These are phyloP conservation scores for Starmerella vaccinii DNA, from an alignment of 805 yeast genomes.

Conservation along the genomic window DNA sequence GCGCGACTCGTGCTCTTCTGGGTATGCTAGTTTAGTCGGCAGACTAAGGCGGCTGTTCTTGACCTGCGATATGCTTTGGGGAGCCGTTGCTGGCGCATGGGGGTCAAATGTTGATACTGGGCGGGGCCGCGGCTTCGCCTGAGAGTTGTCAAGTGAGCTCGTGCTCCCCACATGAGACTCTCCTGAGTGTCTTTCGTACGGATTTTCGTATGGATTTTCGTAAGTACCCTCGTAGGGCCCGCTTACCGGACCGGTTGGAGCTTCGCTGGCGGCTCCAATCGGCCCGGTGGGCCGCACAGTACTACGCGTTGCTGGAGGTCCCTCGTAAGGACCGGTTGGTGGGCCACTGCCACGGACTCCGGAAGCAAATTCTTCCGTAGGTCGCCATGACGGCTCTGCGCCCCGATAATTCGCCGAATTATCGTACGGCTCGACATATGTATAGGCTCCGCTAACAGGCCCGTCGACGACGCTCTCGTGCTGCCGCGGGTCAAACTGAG, in stretches of 20 bases:
- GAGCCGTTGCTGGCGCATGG: background rate
- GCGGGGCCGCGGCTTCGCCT: background rate
- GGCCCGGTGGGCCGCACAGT: background rate
- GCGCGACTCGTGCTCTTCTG: background rate
- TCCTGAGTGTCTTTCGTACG: background rate
- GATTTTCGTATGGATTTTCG: background rate
- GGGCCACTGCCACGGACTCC: background rate
- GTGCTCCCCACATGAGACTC: background rate
- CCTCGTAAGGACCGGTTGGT: background rate
- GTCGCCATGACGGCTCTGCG: background rate
- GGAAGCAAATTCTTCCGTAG: background rate
- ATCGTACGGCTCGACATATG: conserved; percentile 1
- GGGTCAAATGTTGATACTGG: background rate
- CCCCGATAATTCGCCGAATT: background rate
- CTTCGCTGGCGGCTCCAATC: background rate
- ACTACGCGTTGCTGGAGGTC: background rate
- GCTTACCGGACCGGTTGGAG: background rate
- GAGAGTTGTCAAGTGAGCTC: background rate
- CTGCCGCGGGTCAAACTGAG: conserved; percentile 4
- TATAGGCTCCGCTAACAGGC: background rate
- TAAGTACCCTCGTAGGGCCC: background rate
- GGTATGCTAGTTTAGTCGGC: background rate
- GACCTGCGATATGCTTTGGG: background rate
- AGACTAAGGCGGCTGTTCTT: conserved; percentile 1
- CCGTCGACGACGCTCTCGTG: background rate